Conservation (phyloP, 1,284 basidiomycete species). For the Moesziomyces parantarcticus region DNA sequence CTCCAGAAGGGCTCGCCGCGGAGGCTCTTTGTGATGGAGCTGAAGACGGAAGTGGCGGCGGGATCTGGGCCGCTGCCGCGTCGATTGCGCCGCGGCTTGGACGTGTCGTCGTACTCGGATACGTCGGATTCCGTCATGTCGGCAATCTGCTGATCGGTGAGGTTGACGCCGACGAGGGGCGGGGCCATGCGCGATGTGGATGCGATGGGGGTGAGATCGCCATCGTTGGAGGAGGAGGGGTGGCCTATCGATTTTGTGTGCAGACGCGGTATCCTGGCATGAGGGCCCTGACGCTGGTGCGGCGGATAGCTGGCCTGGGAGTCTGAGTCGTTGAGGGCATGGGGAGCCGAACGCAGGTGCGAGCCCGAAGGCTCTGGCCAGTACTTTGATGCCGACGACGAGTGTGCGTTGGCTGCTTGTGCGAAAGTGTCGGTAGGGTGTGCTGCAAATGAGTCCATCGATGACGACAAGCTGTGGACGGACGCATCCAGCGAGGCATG, state of each 20-base stretch:
- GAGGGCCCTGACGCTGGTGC: constrained; percentile 19
- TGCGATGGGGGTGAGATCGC: constrained; percentile 43
- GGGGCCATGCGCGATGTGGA: constrained; percentile 40
- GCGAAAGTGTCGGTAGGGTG: not conserved
- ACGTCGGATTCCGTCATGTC: constrained; percentile 54
- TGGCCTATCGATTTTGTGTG: constrained; percentile 37
- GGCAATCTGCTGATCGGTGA: constrained; percentile 37
- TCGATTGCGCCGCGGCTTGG: constrained; percentile 28
- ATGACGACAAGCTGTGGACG: constrained; percentile 11
- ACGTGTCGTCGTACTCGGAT: constrained; percentile 50
- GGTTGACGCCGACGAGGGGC: constrained; percentile 43
- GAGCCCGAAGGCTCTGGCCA: constrained; percentile 31
- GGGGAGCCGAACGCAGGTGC: constrained; percentile 5
- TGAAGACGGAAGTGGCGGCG: constrained; percentile 24
- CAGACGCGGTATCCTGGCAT: constrained; percentile 14
- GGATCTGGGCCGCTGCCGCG: constrained; percentile 20
- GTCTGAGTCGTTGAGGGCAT: not conserved
- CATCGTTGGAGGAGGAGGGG: constrained; percentile 53
- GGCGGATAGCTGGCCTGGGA: constrained; percentile 14
- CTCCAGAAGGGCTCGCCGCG: constrained; percentile 40
- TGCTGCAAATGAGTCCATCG: constrained; percentile 7
- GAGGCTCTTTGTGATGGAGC: constrained; percentile 38
- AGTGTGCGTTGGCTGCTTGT: not conserved
- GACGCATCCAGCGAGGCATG: constrained; percentile 18
- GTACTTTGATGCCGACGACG: constrained; percentile 13